These are phyloP conservation scores for Lactarius sanguifluus DNA, from an alignment of 768 basidiomycete genomes.

Conservation along the genomic window DNA sequence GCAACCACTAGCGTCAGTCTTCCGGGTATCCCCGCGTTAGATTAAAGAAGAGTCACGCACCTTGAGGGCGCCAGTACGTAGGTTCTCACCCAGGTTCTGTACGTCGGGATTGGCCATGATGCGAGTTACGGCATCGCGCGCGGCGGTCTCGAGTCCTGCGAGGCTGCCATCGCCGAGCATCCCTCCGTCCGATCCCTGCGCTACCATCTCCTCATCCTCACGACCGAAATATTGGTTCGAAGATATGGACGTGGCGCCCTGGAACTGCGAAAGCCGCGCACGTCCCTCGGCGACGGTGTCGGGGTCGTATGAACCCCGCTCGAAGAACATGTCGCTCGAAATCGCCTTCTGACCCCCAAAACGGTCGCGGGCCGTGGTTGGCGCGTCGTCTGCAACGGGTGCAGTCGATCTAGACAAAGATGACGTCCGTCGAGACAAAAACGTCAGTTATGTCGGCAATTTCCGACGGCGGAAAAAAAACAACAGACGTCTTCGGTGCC, in stretches of 20 bases:
- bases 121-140: constrained; percentile 70
- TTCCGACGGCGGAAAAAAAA: background rate
- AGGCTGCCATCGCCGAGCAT: constrained; percentile 49
- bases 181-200: constrained; percentile 53
- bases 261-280: constrained; percentile 77
- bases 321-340: constrained; percentile 98
- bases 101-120: constrained; percentile 86
- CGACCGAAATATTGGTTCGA: constrained; percentile 97
- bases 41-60: constrained; percentile 42
- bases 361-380: constrained; percentile 82
- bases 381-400: constrained; percentile 52
- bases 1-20: constrained; percentile 11
- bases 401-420: constrained; percentile 23
- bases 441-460: background rate
- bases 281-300: constrained; percentile 71
- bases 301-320: constrained; percentile 84
- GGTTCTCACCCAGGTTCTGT: constrained; percentile 77
- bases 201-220: constrained; percentile 60
- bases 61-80: constrained; percentile 80
- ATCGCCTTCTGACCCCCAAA: constrained; percentile 94
- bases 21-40: background rate
- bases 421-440: background rate
- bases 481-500: constrained; percentile 37
- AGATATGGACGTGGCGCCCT: constrained; percentile 90
- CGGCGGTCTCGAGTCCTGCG: constrained; percentile 59